phyloP scores from a whole-genome alignment of 768 basidiomycete genomes.

The Russula abietina region DNA sequence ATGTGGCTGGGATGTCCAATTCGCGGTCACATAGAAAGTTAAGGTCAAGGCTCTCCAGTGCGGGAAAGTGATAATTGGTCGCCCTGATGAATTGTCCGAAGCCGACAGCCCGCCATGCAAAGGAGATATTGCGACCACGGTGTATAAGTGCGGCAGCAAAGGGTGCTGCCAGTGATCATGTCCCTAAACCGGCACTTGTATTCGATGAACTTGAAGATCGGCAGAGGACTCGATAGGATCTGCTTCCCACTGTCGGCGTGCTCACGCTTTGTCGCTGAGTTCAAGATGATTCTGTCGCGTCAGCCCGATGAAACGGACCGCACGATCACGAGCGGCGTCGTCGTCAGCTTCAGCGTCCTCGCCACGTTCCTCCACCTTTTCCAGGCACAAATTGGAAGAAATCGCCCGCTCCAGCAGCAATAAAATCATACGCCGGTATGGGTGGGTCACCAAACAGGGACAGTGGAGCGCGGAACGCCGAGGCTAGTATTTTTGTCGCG shows the following conservation, averaged over 20 bases:
- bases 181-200: too few species aligned
- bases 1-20: not conserved
- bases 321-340: conserved; percentile 49
- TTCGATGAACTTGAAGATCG: too few species aligned
- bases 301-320: conserved; percentile 50
- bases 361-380: conserved; percentile 70
- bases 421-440: conserved; percentile 20
- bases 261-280: conserved; percentile 35
- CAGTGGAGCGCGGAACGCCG: conserved; percentile 54
- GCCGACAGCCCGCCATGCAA: not conserved
- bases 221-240: too few species aligned
- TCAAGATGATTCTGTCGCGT: conserved; percentile 35
- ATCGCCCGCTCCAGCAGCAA: conserved; percentile 26
- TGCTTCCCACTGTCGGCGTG: conserved; percentile 41
- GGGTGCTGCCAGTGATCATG: not conserved
- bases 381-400: conserved; percentile 56
- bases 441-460: conserved; percentile 37
- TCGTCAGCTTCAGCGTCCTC: conserved; percentile 79
- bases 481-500: conserved; percentile 59
- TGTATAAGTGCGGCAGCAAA: not conserved
- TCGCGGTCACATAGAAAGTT: accelerated
- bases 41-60: conserved; percentile 1
- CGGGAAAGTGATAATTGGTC: not conserved
- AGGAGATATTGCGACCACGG: not conserved
- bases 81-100: not conserved